Base-by-base conservation (phyloP, 192 early-diverging fungal genomes). In the Linnemannia elongata region DNA sequence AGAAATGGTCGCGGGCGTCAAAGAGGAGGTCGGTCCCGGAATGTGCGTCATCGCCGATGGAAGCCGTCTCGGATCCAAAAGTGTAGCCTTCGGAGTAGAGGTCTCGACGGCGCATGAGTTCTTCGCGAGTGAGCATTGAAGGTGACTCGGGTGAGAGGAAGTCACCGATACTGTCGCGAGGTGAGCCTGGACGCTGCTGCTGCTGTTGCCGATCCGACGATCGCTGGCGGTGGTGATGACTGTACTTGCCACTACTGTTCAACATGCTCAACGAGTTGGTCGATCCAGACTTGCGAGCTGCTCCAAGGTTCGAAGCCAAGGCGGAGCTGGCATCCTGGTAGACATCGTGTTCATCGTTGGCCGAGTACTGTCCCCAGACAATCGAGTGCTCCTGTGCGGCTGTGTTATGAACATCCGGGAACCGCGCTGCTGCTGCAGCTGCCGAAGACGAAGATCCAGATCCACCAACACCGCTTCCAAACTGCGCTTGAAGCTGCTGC, bases 401-500 rank as follows among this genome's bases (percentile, higher is more conserved):
- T 24, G 76, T 13, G 12, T 47, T 70, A 35, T 70, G 45, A 63
- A 79, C 70, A 47, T 85, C 82, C 12, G 74, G 78, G 74, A 85
- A 85, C n/a, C 78, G 42, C 35, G 82, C 77, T 13, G 39, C 77
- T 6, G 69, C 54, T 4, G 15, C 41, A 27, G 41, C 33, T 7
- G 74, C 30, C 13, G 33, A 38, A 22, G 33, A 38, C 22, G 55
- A 36, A 36, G 66, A 15, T 0, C 71, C 63, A 2, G 69, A 24
- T 0, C 81, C 74, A 27, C 63, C 69, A 41, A 69, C 45, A 20
- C 41, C 60, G 17, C 69, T 47, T 20, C 82, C 77, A 38, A 76
- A 85, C 33, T 85, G 82, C 35, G 75, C 77, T 17, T 85, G 82
- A 24, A 85, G 78, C 68, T 85, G 82, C n/a, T 79, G 82, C 63